Conservation (phyloP, 1,284 basidiomycete genomes). For the Gymnopus androsaceus region DNA sequence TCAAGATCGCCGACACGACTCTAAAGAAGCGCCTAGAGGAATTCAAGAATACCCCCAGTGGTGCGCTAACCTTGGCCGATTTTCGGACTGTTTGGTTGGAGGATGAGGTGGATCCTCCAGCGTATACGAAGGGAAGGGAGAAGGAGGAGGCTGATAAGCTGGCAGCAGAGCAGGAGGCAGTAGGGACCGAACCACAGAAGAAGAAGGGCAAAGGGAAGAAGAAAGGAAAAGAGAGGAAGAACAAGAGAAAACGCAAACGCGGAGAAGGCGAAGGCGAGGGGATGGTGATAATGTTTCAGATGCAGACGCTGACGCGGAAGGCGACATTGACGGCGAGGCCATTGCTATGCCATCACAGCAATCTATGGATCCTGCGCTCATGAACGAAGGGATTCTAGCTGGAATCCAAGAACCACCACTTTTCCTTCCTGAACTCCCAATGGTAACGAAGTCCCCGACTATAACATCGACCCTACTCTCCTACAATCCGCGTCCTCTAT, state of each 20-base stretch:
- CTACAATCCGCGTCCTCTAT: conserved; percentile 25
- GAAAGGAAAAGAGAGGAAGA: conserved; percentile 34
- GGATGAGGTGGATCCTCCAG: conserved; percentile 89
- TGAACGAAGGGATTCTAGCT: conserved; percentile 49
- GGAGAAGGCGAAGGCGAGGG: conserved; percentile 37
- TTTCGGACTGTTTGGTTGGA: conserved; percentile 92
- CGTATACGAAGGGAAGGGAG: conserved; percentile 77
- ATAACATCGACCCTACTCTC: conserved; percentile 62
- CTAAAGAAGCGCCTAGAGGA: conserved; percentile 94
- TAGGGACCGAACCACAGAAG: conserved; percentile 28
- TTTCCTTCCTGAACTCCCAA: conserved; percentile 41
- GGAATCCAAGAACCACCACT: conserved; percentile 36
- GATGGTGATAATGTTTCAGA: too few relatives aligned
- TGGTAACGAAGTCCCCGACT: conserved; percentile 41
- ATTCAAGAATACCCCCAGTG: conserved; percentile 89
- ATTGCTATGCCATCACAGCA: conserved; percentile 20
- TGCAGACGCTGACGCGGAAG: conserved; percentile 31
- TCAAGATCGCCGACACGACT: conserved; percentile 96
- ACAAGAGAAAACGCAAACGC: conserved; percentile 41
- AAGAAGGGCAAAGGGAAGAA: conserved; percentile 36
- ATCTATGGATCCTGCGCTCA: conserved; percentile 44
- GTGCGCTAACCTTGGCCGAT: conserved; percentile 85
- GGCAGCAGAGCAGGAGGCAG: conserved; percentile 36
- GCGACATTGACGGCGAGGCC: conserved; percentile 19
- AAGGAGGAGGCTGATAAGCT: conserved; percentile 64